Conservation (phyloP, 2,329 filamentous ascomycete species). For the Colletotrichum musicola region DNA sequence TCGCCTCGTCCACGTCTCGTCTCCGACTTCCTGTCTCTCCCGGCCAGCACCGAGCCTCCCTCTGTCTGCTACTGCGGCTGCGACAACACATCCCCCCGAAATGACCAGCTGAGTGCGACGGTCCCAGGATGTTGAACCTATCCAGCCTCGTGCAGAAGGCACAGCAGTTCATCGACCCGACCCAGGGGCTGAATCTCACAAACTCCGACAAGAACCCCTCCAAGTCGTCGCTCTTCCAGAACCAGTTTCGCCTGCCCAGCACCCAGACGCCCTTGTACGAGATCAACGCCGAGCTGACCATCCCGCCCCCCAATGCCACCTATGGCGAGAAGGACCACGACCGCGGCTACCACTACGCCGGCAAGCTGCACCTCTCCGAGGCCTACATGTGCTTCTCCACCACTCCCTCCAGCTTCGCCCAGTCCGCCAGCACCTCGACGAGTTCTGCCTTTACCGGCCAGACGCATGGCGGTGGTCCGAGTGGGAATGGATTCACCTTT, state of each 20-base stretch:
- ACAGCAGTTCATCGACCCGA: slow-evolving; percentile 93
- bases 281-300: slow-evolving; percentile 94
- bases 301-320: slow-evolving; percentile 78
- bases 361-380: slow-evolving; percentile 94
- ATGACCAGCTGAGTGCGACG: slow-evolving; percentile 50
- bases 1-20: background rate
- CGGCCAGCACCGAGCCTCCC: slow-evolving; percentile 8
- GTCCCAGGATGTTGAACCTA: slow-evolving; percentile 68
- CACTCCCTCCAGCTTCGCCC: slow-evolving; percentile 87
- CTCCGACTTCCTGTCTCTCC: slow-evolving; percentile 5
- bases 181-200: slow-evolving; percentile 79
- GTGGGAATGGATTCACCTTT: slow-evolving; percentile 95
- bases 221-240: slow-evolving; percentile 92
- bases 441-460: slow-evolving; percentile 91
- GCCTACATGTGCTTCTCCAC: slow-evolving; percentile 97
- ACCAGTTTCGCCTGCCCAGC: slow-evolving; percentile 94
- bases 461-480: slow-evolving; percentile 91
- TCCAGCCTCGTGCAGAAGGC: slow-evolving; percentile 94
- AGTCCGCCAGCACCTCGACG: slow-evolving; percentile 81
- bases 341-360: slow-evolving; percentile 88
- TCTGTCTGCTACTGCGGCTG: background rate
- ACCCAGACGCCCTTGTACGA: slow-evolving; percentile 95
- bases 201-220: slow-evolving; percentile 85
- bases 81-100: slow-evolving; percentile 42
- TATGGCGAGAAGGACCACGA: slow-evolving; percentile 79